These are phyloP conservation scores for Salpingoeca rosetta DNA, from an alignment of 78 protist genomes.

Conservation along the genomic window DNA sequence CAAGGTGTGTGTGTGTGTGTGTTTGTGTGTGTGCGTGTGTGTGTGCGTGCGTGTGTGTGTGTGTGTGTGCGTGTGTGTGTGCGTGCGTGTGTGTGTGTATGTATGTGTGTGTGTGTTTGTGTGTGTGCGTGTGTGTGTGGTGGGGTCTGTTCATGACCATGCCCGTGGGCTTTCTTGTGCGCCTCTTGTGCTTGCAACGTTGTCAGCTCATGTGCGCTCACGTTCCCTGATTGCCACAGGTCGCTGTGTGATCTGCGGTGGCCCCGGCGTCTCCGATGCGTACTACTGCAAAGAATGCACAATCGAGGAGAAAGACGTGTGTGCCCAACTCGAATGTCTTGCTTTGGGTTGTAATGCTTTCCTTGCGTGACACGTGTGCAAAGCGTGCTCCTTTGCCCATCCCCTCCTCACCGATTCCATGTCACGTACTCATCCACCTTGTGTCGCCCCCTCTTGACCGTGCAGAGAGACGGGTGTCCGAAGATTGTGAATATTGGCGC, in stretches of 20 bases:
- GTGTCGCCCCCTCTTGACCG: too few species aligned
- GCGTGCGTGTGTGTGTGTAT: neutral
- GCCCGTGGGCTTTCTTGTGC: too few species aligned
- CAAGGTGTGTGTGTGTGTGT: constrained; percentile 12
- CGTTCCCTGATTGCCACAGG: constrained; percentile 1
- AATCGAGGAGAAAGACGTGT: constrained; percentile 78
- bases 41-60: neutral
- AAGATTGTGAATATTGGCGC: constrained; percentile 80
- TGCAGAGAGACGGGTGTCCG: constrained; percentile 89
- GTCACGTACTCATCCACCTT: neutral
- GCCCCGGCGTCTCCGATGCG: constrained; percentile 81
- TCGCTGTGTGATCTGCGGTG: constrained; percentile 81
- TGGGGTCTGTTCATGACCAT: too few species aligned
- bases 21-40: neutral
- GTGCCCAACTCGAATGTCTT: neutral
- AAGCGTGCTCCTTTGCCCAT: too few species aligned
- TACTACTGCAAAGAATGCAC: constrained; percentile 87
- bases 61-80: neutral
- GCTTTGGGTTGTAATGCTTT: too few species aligned
- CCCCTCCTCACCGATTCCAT: too few species aligned
- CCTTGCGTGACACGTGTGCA: too few species aligned
- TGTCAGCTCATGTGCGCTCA: too few species aligned
- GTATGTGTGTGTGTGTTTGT: too few species aligned
- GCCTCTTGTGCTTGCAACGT: too few species aligned
- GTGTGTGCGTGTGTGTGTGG: too few species aligned